Evolutionary conservation across 495 filamentous ascomycete species (phyloP), one percentile per base, ranked within the genome.

Genomic region (Annulohypoxylon bovei): DNA sequence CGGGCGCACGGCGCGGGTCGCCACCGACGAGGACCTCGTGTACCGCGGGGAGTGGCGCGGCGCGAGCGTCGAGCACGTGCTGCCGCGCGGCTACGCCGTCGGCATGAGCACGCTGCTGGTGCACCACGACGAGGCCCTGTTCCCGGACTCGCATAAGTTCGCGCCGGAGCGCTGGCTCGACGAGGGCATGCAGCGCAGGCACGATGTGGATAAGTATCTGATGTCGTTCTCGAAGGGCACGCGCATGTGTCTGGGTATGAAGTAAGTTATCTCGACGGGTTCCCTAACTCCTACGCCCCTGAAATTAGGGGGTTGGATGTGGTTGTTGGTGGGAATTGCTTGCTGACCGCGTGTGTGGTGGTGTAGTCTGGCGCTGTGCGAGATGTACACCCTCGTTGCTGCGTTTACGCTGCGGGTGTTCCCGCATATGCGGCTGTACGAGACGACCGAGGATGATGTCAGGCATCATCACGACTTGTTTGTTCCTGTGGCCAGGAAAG

Each of bases 121-220:
- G 25, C 82, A 85, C 54, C 78, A 82, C 50, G 76, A 83, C 64
- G 77, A 81, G 62, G 20, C 46, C n/a, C 64, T 82, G 22, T 86
- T 84, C 65, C 81, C 82, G 1, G 76, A 84, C 53, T 79, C 81
- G 8, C 54, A 77, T 23, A 62, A 37, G 4, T 85, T 84, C 70
- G 64, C 64, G 2, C 83, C 84, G 4, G 83, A 85, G 52, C 75
- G 82, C 20, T 86, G 83, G 82, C 30, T 81, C 12, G 73, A 77
- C 11, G 71, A 65, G 5, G 18, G 53, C 7, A 47, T 23, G 18
- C 32, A 39, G 60, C 52, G 58, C 22, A 39, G 35, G 20, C 20
- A 22, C 1, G 68, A 72, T 4, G 47, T 75, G 3, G 65, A 73
- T 14, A 62, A 55, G 16, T 75, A 52, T 52, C 30, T 75, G 30